phyloP scores from a whole-genome alignment of 352 stramenopile genomes.

The Detonula confervacea region DNA sequence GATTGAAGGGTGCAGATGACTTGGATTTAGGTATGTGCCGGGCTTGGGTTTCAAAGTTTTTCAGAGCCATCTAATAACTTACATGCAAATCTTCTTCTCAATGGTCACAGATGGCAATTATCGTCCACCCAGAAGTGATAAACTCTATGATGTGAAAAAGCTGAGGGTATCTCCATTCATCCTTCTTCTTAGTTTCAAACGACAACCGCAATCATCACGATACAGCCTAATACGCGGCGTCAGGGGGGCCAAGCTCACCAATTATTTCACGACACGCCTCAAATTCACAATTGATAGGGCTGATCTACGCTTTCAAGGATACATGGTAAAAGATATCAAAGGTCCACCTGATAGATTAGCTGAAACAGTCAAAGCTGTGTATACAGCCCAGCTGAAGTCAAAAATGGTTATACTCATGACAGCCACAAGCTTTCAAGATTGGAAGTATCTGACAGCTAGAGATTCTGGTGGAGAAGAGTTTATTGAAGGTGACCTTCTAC shows the following conservation, averaged over 20 bases:
- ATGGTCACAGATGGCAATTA: conserved; percentile 60
- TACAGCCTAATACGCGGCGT: conserved; percentile 67
- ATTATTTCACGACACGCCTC: conserved; percentile 82
- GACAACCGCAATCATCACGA: conserved; percentile 68
- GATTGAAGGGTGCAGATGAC: conserved; percentile 55
- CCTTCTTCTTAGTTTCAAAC: conserved; percentile 81
- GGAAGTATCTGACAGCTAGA: conserved; percentile 79
- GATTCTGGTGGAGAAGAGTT: conserved; percentile 82
- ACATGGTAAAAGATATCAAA: conserved; percentile 72
- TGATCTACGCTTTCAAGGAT: conserved; percentile 77
- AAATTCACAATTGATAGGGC: conserved; percentile 83
- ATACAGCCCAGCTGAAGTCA: conserved; percentile 80
- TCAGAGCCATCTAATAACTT: neutral
- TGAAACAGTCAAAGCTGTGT: conserved; percentile 77
- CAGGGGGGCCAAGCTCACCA: conserved; percentile 73
- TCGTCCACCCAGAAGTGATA: conserved; percentile 72
- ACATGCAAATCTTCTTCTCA: conserved; percentile 1
- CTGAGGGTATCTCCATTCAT: conserved; percentile 80
- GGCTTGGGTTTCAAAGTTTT: neutral
- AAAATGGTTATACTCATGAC: conserved; percentile 84
- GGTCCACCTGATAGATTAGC: conserved; percentile 78
- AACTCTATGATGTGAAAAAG: conserved; percentile 76
- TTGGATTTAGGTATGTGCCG: conserved; percentile 57
- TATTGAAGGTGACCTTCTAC: conserved; percentile 83
- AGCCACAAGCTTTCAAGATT: conserved; percentile 84